These are phyloP conservation scores for Zelonia costaricensis DNA, from an alignment of 208 protist genomes.

Conservation along the genomic window DNA sequence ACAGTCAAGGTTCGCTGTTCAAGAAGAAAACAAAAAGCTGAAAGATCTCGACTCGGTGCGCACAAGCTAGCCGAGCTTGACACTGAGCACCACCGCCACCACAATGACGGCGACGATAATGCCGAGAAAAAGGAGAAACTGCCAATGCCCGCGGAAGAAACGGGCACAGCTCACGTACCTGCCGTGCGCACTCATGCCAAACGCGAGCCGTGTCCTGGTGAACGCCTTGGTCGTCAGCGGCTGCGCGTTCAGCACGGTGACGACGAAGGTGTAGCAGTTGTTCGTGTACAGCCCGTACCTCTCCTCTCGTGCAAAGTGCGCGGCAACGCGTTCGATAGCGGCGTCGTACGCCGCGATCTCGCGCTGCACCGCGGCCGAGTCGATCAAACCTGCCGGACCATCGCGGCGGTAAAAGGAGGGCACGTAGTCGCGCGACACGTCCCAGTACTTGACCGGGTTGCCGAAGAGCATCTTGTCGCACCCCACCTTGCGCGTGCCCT, in stretches of 20 bases:
- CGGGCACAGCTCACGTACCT: too few species aligned
- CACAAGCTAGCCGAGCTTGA: too few species aligned
- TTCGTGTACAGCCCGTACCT: background rate
- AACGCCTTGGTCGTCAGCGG: background rate
- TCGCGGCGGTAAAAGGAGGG: background rate
- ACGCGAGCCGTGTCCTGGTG: background rate
- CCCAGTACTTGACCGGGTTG: slow-evolving; percentile 79
- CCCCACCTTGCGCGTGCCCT: slow-evolving; percentile 78
- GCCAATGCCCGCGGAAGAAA: too few species aligned
- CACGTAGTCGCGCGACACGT: slow-evolving; percentile 30
- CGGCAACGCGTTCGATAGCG: background rate
- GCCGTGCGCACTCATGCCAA: too few species aligned
- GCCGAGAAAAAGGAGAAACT: too few species aligned
- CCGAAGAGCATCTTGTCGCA: slow-evolving; percentile 92
- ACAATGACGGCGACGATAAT: too few species aligned
- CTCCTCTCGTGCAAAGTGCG: background rate
- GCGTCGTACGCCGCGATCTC: background rate
- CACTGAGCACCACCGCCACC: too few species aligned
- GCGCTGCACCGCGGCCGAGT: background rate
- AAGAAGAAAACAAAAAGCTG: too few species aligned
- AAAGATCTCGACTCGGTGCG: too few species aligned
- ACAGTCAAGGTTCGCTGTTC: too few species aligned
- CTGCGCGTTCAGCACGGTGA: background rate
- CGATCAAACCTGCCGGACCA: background rate
- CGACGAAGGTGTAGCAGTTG: background rate